phyloP scores from a whole-genome alignment of 495 filamentous ascomycete genomes.

The Penicillium psychrofluorescens region DNA sequence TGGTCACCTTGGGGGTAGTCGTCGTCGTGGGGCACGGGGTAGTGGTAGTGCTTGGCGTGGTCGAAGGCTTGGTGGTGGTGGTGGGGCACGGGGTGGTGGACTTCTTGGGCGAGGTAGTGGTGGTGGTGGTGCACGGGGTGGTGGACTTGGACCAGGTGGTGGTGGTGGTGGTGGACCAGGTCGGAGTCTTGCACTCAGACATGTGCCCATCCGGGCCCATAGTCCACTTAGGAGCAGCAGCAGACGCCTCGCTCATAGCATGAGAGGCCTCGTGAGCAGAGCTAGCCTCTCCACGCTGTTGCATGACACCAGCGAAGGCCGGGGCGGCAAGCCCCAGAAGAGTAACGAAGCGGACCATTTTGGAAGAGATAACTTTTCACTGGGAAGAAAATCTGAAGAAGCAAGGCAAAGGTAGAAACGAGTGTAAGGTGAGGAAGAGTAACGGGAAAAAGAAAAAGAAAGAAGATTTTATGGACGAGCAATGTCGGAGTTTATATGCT shows the following conservation, averaged over 20 bases:
- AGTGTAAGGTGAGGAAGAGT: constrained; percentile 26
- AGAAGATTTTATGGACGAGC: constrained; percentile 2
- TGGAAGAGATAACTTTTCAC: constrained; percentile 18
- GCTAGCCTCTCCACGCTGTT: constrained; percentile 18
- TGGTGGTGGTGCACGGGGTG: constrained; percentile 13
- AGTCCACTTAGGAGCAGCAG: constrained; percentile 1
- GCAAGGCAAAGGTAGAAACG: constrained; percentile 17
- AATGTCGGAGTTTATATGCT: constrained; percentile 24
- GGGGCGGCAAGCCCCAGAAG: constrained; percentile 35
- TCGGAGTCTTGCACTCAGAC: constrained; percentile 13
- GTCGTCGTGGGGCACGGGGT: background rate
- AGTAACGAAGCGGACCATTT: constrained; percentile 37
- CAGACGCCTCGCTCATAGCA: background rate
- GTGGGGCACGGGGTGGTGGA: background rate
- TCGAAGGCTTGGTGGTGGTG: background rate
- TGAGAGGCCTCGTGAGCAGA: constrained; percentile 1
- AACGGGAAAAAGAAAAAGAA: constrained; percentile 6
- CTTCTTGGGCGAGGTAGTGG: background rate
- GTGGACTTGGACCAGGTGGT: background rate
- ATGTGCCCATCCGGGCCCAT: constrained; percentile 1
- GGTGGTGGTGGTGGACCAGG: too few species aligned
- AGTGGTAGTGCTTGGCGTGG: background rate
- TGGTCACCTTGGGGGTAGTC: constrained; percentile 10
- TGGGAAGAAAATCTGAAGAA: constrained; percentile 1
- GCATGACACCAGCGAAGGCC: constrained; percentile 34